These are phyloP conservation scores for Lippia alba DNA, from an alignment of 305 asterid genomes.

Conservation along the genomic window DNA sequence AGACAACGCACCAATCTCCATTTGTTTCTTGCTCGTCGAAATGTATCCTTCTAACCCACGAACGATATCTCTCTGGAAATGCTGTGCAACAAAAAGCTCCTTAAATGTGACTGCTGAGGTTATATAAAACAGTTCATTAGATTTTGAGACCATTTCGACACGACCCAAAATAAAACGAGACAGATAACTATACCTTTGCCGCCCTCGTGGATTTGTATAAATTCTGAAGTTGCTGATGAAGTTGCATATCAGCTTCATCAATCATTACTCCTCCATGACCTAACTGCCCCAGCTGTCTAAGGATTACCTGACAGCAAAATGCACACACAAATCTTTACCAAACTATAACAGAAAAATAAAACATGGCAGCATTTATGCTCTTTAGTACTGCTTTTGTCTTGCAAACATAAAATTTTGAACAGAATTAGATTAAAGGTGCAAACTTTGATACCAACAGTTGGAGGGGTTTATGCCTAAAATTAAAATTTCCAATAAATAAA, in stretches of 20 bases:
- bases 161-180: constrained; percentile 24
- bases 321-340: constrained; percentile 7
- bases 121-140: constrained; percentile 52
- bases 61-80: constrained; percentile 93
- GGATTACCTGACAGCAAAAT: constrained; percentile 63
- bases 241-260: constrained; percentile 74
- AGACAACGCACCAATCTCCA: constrained; percentile 70
- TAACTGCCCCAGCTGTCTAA: constrained; percentile 85
- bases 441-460: background rate
- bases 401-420: background rate
- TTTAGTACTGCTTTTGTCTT: background rate
- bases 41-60: constrained; percentile 84
- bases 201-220: constrained; percentile 88
- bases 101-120: constrained; percentile 63
- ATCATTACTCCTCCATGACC: constrained; percentile 82
- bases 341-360: background rate
- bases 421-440: background rate
- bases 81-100: constrained; percentile 88
- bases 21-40: constrained; percentile 76
- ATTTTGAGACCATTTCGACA: constrained; percentile 40
- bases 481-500: no score
- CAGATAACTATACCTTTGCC: constrained; percentile 66
- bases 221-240: constrained; percentile 71
- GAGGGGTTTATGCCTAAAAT: no score
- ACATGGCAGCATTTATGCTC: background rate